A percentile compares a stretch with the other conserved stretches of the same genome.
These are phyloP conservation scores for Boletales sp. DNA, from an alignment of 768 basidiomycete species.

Conservation along the genomic window DNA sequence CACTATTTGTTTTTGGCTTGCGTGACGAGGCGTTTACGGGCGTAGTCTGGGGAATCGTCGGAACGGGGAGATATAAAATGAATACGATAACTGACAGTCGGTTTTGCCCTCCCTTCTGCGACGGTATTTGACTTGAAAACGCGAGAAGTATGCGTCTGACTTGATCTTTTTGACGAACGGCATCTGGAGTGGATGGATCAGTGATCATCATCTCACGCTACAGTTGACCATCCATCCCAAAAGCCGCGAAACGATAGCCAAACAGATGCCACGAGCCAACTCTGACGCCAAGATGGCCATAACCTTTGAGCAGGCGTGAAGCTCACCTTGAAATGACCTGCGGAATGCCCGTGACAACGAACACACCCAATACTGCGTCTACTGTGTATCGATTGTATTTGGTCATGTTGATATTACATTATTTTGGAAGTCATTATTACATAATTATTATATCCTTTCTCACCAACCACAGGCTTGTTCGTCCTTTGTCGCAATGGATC, in stretches of 20 bases:
- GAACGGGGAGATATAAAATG: neutral
- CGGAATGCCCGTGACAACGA: slow-evolving; percentile 29
- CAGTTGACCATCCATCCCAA: slow-evolving; percentile 30
- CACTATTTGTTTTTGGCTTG: slow-evolving; percentile 99
- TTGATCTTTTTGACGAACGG: slow-evolving; percentile 98
- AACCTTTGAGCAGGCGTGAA: neutral
- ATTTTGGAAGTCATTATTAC: slow-evolving; percentile 7
- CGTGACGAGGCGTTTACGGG: slow-evolving; percentile 92
- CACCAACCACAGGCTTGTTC: neutral
- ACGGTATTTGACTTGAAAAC: slow-evolving; percentile 98
- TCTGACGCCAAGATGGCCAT: neutral
- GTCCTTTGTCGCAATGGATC: slow-evolving; percentile 20
- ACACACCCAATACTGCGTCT: slow-evolving; percentile 9
- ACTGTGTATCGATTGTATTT: slow-evolving; percentile 21
- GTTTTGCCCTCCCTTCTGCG: slow-evolving; percentile 98
- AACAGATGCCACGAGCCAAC: neutral
- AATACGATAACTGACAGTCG: slow-evolving; percentile 64
- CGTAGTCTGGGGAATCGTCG: slow-evolving; percentile 68
- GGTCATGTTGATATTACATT: slow-evolving; percentile 25
- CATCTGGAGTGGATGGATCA: slow-evolving; percentile 48
- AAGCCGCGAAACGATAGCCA: neutral
- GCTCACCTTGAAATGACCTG: slow-evolving; percentile 41
- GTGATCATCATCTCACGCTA: slow-evolving; percentile 25
- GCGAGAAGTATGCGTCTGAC: slow-evolving; percentile 95
- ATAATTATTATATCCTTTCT: slow-evolving; percentile 3